These are phyloP conservation scores for Scedosporium dehoogii DNA, from an alignment of 2,329 filamentous ascomycete genomes.

Conservation along the genomic window DNA sequence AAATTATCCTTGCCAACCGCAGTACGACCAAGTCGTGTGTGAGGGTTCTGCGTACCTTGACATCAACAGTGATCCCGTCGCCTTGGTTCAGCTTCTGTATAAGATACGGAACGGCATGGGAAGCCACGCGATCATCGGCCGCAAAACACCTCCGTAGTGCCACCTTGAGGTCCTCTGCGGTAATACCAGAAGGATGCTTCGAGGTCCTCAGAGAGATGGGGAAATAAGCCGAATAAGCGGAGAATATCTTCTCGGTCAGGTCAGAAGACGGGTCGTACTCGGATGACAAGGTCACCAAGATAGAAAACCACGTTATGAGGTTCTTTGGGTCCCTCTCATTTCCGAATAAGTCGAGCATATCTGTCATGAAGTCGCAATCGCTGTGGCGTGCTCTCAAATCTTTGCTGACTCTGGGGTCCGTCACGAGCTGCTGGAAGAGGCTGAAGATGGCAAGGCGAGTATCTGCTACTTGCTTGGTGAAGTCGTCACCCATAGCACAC, in stretches of 20 bases:
- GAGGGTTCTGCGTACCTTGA: conserved; percentile 34
- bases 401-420: conserved; percentile 28
- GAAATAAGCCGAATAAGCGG: conserved; percentile 49
- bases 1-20: background rate
- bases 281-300: conserved; percentile 32
- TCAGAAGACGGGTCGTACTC: conserved; percentile 35
- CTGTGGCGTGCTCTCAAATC: conserved; percentile 32
- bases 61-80: conserved; percentile 45
- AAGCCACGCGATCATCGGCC: conserved; percentile 34
- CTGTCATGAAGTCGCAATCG: conserved; percentile 34
- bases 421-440: conserved; percentile 34
- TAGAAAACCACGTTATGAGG: conserved; percentile 47
- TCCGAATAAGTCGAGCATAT: conserved; percentile 40
- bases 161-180: conserved; percentile 45
- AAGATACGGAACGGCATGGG: conserved; percentile 40
- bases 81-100: conserved; percentile 49
- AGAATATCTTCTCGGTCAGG: conserved; percentile 40
- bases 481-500: conserved; percentile 44
- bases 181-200: conserved; percentile 37
- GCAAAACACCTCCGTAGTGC: conserved; percentile 44
- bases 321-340: conserved; percentile 48
- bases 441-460: conserved; percentile 44
- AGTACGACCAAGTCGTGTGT: background rate
- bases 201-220: conserved; percentile 47
- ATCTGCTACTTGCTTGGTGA: conserved; percentile 38